These are phyloP conservation scores for Sicyos edulis DNA, from an alignment of 306 rosid species.

Conservation along the genomic window DNA sequence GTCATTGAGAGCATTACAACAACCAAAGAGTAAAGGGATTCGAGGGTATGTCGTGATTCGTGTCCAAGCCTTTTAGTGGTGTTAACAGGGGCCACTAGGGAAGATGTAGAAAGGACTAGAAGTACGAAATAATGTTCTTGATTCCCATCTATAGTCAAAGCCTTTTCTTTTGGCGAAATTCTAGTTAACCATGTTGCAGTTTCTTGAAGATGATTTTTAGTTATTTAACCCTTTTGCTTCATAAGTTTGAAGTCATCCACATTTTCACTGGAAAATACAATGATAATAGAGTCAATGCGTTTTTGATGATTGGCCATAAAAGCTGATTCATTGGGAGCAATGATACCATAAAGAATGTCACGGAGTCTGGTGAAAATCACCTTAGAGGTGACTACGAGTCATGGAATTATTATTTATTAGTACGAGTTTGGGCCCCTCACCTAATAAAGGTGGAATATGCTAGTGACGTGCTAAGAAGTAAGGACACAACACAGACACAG, in stretches of 20 bases:
- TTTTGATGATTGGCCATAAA: neutral
- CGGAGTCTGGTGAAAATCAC: neutral
- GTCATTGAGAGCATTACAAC: neutral
- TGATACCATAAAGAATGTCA: neutral
- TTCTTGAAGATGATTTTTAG: no score
- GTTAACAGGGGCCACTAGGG: neutral
- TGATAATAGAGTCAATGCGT: neutral
- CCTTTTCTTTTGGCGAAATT: neutral
- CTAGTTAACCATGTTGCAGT: neutral
- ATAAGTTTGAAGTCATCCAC: neutral
- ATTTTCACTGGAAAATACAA: neutral
- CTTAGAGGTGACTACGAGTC: neutral
- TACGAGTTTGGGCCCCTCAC: neutral
- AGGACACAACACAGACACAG: neutral
- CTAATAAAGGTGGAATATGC: neutral
- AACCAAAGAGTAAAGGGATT: neutral
- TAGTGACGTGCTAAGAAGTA: neutral
- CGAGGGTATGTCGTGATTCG: neutral
- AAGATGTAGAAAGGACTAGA: neutral
- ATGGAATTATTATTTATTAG: neutral
- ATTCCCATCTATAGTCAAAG: neutral
- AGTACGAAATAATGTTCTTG: neutral
- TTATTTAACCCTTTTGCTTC: conserved; percentile 5
- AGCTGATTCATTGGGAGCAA: neutral
- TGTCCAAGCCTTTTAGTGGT: neutral